Evolutionary conservation across 164 flowering plant species (phyloP), one percentile per base, ranked within the genome.

Genomic region (Echeveria elegans): DNA sequence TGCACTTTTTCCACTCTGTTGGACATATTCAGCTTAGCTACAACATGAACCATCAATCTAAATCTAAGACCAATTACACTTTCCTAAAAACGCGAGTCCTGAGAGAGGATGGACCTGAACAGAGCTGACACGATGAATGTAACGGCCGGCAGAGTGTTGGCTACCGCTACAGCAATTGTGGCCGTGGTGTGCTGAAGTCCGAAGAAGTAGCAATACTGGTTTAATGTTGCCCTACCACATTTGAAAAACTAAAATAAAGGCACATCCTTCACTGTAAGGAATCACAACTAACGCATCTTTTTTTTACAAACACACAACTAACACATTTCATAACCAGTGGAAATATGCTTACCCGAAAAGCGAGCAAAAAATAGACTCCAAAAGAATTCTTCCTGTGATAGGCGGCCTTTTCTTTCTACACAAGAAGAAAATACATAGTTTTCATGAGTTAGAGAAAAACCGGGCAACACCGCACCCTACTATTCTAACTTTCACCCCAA

Each of bases 1-100:
- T 82, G 78, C 23, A 84, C 72, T 3, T 73, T 76, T 74, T 90
- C 96, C 78, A 85, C 79, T 52, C 98, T 92, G 66, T 67, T 41
- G 60, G 41, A 58, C 70, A 23, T 15, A 48, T 19, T 15, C 1
- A 45, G n/a, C 23, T 19, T 18, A 19, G 5, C 18, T 28, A 14
- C 30, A 14, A 7, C 30, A 56, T 53, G 29, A 24, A 53, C 61
- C 61, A 28, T 26, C 61, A 56, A 56, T 18, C 11, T 12, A 56
- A 56, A 56, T 7, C 28, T 2, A 21, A 21, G n/a, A 52, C 19
- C 7, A 56, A 26, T 26, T 10, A 56, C 4, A 28, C 1, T 14
- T 56, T 53, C 9, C n/a, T n/a, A n/a, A 53, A 1, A 0, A 48
- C n/a, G 28, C 23, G 3, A 6, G 29, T 23, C 26, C 4, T 52